Conservation (phyloP, 2,329 filamentous ascomycete species). For the Aspergillus latus region DNA sequence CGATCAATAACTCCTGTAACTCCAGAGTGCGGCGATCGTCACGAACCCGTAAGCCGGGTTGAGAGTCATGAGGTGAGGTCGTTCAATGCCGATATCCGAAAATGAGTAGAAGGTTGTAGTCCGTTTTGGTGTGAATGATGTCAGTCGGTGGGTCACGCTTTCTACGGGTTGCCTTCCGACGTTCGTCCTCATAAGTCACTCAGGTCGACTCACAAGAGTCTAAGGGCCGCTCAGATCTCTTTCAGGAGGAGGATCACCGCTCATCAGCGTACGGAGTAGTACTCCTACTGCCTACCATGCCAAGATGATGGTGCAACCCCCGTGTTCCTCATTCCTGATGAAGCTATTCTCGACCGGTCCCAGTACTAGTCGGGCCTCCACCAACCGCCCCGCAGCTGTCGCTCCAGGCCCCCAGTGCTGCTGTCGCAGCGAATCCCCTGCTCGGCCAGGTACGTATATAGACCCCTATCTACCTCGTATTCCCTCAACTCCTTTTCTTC, state of each 20-base stretch:
- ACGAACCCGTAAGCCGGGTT: too few relatives aligned
- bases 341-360: conserved; percentile 12
- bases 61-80: not conserved
- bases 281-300: not conserved
- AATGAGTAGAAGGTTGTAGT: not conserved
- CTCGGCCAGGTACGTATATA: conserved; percentile 12
- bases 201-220: not conserved
- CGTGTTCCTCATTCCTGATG: conserved; percentile 7
- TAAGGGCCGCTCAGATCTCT: not conserved
- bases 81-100: conserved; percentile 1
- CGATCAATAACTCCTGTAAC: not conserved
- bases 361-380: not conserved
- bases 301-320: conserved; percentile 10
- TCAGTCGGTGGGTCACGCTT: conserved; percentile 9
- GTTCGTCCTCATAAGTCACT: not conserved
- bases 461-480: not conserved
- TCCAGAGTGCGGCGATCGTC: not conserved
- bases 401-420: not conserved
- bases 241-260: not conserved
- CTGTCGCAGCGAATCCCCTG: conserved; percentile 9
- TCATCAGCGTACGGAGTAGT: not conserved
- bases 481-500: not conserved
- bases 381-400: conserved; percentile 5
- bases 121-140: conserved; percentile 4
- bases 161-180: not conserved